phyloP scores from a whole-genome alignment of 2,329 filamentous ascomycete genomes.

The Cladosporium sp. region DNA sequence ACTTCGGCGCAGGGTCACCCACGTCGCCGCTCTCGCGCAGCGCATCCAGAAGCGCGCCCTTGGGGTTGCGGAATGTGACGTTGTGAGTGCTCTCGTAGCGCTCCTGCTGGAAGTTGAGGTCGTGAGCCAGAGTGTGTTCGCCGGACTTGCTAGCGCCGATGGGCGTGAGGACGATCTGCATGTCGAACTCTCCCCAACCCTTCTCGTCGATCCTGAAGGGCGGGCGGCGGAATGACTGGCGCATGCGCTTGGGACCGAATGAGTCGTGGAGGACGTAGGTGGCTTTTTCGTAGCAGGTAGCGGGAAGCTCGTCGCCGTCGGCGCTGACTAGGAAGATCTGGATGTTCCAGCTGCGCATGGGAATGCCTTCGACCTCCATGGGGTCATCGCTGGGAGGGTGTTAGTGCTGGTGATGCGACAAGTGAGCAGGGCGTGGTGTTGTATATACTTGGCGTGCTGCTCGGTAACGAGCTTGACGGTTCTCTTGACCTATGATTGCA shows the following conservation, averaged over 20 bases:
- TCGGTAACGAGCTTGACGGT: constrained; percentile 91
- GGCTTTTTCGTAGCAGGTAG: constrained; percentile 86
- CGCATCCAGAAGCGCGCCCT: constrained; percentile 74
- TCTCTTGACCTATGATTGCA: constrained; percentile 66
- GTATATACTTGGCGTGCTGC: constrained; percentile 75
- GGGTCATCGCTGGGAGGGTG: constrained; percentile 65
- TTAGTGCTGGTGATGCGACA: constrained; percentile 22
- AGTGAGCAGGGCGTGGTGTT: constrained; percentile 18
- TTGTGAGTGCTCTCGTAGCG: constrained; percentile 81
- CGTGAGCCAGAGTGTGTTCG: constrained; percentile 77
- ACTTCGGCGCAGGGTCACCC: constrained; percentile 39
- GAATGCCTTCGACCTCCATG: constrained; percentile 80
- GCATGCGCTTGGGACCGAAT: constrained; percentile 71
- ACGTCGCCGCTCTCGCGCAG: constrained; percentile 83
- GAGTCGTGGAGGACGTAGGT: constrained; percentile 92
- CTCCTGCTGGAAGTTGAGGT: constrained; percentile 83
- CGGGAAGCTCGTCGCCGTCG: constrained; percentile 78
- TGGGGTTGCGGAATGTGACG: constrained; percentile 89
- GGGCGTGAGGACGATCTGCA: constrained; percentile 79
- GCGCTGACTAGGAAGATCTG: constrained; percentile 82
- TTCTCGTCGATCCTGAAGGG: constrained; percentile 91
- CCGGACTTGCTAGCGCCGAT: constrained; percentile 72
- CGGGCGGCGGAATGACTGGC: constrained; percentile 79
- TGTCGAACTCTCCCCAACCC: constrained; percentile 98
- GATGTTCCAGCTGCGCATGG: constrained; percentile 90